Percentiles rank a stretch among this genome's conserved stretches.
phyloP scores from a whole-genome alignment of 2,329 filamentous ascomycete genomes.

The Botrytis medusae region DNA sequence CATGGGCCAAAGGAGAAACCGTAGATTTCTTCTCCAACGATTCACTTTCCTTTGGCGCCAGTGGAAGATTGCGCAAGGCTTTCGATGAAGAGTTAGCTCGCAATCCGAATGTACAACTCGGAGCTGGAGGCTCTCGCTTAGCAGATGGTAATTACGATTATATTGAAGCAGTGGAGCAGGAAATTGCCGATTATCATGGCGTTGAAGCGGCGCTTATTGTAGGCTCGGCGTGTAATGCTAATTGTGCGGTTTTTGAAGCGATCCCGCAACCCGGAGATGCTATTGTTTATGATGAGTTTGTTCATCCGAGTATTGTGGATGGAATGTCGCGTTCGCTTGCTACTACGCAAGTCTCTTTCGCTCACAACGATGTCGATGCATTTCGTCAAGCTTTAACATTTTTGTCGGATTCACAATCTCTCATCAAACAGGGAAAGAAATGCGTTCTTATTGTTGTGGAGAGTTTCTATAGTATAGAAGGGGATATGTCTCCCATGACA shows the following conservation, averaged over 20 bases:
- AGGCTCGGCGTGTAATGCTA: neutral
- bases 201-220: neutral
- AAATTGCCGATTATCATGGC: neutral
- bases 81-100: neutral
- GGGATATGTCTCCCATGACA: conserved; percentile 1
- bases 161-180: neutral
- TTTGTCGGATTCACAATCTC: neutral
- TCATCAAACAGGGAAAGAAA: neutral
- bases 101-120: neutral
- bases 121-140: neutral
- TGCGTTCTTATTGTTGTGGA: neutral
- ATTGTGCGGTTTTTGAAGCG: neutral
- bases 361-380: neutral
- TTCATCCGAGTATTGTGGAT: neutral
- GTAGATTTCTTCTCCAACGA: neutral
- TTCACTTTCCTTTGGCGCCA: neutral
- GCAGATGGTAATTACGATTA: neutral
- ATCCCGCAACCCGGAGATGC: neutral
- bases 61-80: neutral
- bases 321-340: neutral
- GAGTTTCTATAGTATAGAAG: conserved; percentile 5
- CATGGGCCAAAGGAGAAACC: neutral
- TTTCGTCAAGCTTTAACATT: neutral
- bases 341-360: neutral
- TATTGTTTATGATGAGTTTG: conserved; percentile 1